Evolutionary conservation across 2,329 filamentous ascomycete species (phyloP).

Genomic region (Dactylellina sp.): DNA sequence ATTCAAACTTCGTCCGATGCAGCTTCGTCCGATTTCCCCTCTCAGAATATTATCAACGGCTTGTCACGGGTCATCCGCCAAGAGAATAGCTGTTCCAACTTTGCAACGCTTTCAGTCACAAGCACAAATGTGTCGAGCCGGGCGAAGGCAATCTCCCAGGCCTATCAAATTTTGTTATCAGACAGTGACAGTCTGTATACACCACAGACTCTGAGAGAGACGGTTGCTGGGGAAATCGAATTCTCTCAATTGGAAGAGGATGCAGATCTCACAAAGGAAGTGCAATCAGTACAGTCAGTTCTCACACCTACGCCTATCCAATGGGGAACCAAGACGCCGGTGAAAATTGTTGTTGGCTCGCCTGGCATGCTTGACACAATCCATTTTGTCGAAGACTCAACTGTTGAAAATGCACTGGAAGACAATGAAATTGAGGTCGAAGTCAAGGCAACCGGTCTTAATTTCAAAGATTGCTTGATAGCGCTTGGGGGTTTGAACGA

Average conservation of each 20-base stretch:
- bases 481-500: constrained; percentile 27
- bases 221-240: constrained; percentile 7
- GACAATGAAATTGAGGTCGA: constrained; percentile 64
- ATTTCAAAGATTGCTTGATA: constrained; percentile 53
- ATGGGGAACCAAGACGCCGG: constrained; percentile 15
- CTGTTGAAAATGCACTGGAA: constrained; percentile 4
- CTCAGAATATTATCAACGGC: constrained; percentile 31
- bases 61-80: constrained; percentile 21
- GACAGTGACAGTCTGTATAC: background rate
- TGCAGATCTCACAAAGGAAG: background rate
- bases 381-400: constrained; percentile 34
- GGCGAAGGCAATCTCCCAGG: constrained; percentile 10
- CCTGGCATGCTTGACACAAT: constrained; percentile 30
- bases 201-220: constrained; percentile 26
- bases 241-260: background rate
- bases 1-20: constrained; percentile 12
- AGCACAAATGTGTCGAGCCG: background rate
- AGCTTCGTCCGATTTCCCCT: background rate
- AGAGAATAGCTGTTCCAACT: constrained; percentile 14
- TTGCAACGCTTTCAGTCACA: constrained; percentile 4
- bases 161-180: constrained; percentile 1
- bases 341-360: constrained; percentile 19
- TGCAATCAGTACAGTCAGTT: background rate
- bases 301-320: background rate
- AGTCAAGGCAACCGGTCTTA: constrained; percentile 64